Conservation (phyloP, 2,329 filamentous ascomycete species). For the Colletotrichum chlorophyti region DNA sequence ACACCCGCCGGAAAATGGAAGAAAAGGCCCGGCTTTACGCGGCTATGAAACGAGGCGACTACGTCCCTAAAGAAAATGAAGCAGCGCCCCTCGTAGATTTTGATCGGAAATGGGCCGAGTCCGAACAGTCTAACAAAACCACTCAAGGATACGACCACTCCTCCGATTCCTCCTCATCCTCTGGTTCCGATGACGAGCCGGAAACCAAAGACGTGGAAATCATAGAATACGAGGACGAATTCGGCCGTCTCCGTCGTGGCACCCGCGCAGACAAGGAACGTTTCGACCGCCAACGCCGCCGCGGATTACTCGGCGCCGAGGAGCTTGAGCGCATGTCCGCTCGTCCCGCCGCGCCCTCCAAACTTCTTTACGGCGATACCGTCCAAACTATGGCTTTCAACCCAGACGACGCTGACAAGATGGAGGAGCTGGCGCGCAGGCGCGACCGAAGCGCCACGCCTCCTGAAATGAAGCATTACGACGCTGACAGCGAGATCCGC, state of each 20-base stretch:
- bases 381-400: constrained; percentile 86
- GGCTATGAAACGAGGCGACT: constrained; percentile 89
- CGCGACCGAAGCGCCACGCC: constrained; percentile 83
- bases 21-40: constrained; percentile 89
- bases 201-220: constrained; percentile 60
- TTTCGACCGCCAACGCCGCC: constrained; percentile 62
- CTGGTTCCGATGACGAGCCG: constrained; percentile 44
- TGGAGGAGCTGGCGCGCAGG: constrained; percentile 80
- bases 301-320: constrained; percentile 60
- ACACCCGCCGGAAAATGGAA: constrained; percentile 82
- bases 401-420: constrained; percentile 73
- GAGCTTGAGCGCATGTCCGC: constrained; percentile 75
- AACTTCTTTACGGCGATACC: constrained; percentile 84
- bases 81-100: constrained; percentile 84
- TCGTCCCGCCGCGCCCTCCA: constrained; percentile 68
- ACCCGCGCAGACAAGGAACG: constrained; percentile 73
- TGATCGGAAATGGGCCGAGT: constrained; percentile 92
- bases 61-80: constrained; percentile 70
- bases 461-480: constrained; percentile 83
- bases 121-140: constrained; percentile 47
- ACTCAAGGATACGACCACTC: constrained; percentile 68
- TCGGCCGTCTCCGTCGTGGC: constrained; percentile 80
- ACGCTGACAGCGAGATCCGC: constrained; percentile 82
- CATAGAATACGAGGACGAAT: constrained; percentile 92
- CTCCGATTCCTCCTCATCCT: too few species aligned